Conservation (phyloP, 148 eudicot species). For the Chenopodium berlandieri region DNA sequence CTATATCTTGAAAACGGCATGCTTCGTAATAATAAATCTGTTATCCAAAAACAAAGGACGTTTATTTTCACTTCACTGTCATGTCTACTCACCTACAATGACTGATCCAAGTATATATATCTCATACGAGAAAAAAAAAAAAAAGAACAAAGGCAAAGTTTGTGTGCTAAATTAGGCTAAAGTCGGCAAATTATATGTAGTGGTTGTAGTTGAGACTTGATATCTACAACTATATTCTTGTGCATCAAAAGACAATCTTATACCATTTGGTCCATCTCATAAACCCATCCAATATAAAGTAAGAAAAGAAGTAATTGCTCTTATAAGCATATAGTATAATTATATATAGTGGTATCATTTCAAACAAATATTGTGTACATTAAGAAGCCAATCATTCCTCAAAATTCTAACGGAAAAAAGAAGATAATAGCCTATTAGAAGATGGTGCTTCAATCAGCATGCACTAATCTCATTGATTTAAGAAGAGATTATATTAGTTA, state of each 20-base stretch:
- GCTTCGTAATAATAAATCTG: too few species aligned
- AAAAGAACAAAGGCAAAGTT: background rate
- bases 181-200: background rate
- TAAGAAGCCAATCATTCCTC: constrained; percentile 14
- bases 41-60: too few species aligned
- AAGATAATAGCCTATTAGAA: background rate
- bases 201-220: background rate
- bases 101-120: too few species aligned
- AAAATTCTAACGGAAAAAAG: background rate
- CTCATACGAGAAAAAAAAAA: background rate
- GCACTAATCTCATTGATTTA: background rate
- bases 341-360: constrained; percentile 1
- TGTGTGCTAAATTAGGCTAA: background rate
- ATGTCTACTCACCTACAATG: too few species aligned
- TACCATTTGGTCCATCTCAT: background rate
- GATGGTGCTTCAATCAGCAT: background rate
- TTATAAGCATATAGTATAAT: background rate
- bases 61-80: too few species aligned
- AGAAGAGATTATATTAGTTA: background rate
- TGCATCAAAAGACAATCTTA: background rate
- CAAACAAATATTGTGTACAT: background rate
- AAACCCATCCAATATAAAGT: too few species aligned
- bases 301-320: background rate
- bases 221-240: background rate
- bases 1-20: too few species aligned